phyloP scores from a whole-genome alignment of 768 basidiomycete genomes.

The Porphyrellus cyaneotinctus region DNA sequence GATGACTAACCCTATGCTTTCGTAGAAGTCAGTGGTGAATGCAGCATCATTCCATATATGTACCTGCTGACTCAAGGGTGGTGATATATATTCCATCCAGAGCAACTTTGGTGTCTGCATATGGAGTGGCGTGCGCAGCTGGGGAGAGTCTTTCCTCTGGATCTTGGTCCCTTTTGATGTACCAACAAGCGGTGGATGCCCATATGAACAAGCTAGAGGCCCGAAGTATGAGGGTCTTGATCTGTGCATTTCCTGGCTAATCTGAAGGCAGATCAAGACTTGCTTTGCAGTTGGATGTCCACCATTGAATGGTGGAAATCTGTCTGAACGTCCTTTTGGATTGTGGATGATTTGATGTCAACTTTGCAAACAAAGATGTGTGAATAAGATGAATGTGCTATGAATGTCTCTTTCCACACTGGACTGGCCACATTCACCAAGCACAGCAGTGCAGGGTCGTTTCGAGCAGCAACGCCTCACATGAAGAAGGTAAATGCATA shows the following conservation, averaged over 20 bases:
- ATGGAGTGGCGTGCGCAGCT: constrained; percentile 19
- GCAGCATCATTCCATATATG: constrained; percentile 30
- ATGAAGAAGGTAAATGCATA: constrained; percentile 36
- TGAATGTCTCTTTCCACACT: constrained; percentile 29
- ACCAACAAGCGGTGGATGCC: constrained; percentile 32
- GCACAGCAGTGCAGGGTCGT: constrained; percentile 29
- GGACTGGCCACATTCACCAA: constrained; percentile 32
- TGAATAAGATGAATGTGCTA: constrained; percentile 6
- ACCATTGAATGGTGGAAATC: constrained; percentile 27
- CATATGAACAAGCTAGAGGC: constrained; percentile 34
- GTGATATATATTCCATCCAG: constrained; percentile 30
- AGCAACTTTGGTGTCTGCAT: constrained; percentile 24
- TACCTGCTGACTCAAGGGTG: constrained; percentile 29
- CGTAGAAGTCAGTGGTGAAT: constrained; percentile 30
- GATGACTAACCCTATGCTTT: constrained; percentile 30
- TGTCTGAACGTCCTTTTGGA: constrained; percentile 23
- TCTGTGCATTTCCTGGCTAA: constrained; percentile 27
- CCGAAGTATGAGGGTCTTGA: constrained; percentile 19
- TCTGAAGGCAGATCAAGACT: constrained; percentile 25
- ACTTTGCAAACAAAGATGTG: constrained; percentile 21
- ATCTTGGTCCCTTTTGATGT: constrained; percentile 29
- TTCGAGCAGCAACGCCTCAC: constrained; percentile 28
- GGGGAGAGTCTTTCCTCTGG: constrained; percentile 28
- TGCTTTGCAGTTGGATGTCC: constrained; percentile 25
- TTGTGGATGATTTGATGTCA: constrained; percentile 25